Conservation (phyloP, 805 yeast genomes). For the Cyberlindnera xishuangbannaensis region DNA sequence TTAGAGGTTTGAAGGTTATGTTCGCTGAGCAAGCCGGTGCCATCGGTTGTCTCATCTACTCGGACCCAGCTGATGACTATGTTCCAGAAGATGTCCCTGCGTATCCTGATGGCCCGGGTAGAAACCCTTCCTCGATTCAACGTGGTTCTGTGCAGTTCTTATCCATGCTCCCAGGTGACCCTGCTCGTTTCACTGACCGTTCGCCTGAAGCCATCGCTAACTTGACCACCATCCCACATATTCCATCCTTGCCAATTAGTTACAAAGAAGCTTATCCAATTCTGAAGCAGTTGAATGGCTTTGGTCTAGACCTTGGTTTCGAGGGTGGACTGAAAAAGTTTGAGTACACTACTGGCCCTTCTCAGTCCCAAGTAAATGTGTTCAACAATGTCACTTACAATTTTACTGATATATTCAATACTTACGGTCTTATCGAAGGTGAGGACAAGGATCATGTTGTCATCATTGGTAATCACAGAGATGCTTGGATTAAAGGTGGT, state of each 20-base stretch:
- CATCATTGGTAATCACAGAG: slow-evolving; percentile 71
- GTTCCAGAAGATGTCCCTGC: slow-evolving; percentile 53
- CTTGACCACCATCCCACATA: slow-evolving; percentile 49
- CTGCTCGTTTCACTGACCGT: slow-evolving; percentile 60
- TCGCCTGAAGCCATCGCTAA: slow-evolving; percentile 46
- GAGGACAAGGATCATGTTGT: slow-evolving; percentile 46
- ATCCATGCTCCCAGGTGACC: slow-evolving; percentile 66
- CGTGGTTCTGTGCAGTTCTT: slow-evolving; percentile 69
- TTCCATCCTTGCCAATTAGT: slow-evolving; percentile 69
- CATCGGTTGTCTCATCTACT: slow-evolving; percentile 56
- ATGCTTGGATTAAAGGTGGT: slow-evolving; percentile 76
- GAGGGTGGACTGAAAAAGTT: slow-evolving; percentile 38
- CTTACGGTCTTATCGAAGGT: slow-evolving; percentile 58
- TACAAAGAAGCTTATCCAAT: slow-evolving; percentile 60
- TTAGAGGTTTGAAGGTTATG: slow-evolving; percentile 70
- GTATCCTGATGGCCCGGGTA: slow-evolving; percentile 73
- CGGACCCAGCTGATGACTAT: slow-evolving; percentile 65
- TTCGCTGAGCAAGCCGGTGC: slow-evolving; percentile 73
- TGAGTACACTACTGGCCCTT: slow-evolving; percentile 50
- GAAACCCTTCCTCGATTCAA: slow-evolving; percentile 72
- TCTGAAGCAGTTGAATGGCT: slow-evolving; percentile 50
- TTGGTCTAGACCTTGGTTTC: slow-evolving; percentile 49
- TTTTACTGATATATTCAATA: slow-evolving; percentile 56
- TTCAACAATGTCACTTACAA: slow-evolving; percentile 57
- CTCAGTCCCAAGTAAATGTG: slow-evolving; percentile 42